Evolutionary conservation across 441 rosid genomes (phyloP).

Genomic region (Eutrema salsugineum): DNA sequence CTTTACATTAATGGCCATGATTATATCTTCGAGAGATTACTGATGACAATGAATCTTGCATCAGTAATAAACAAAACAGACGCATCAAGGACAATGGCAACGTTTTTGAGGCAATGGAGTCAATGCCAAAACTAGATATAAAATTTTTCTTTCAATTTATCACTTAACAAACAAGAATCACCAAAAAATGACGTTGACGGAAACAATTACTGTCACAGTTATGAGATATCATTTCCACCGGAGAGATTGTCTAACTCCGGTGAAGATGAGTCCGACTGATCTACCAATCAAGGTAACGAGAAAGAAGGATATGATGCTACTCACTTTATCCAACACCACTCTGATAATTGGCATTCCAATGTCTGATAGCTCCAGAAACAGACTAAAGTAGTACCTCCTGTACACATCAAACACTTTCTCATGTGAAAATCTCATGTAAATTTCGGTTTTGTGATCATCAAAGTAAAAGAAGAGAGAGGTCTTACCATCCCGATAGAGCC

Average conservation of each 20-base stretch:
- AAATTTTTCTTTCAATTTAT: slow-evolving; percentile 4
- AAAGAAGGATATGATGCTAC: slow-evolving; percentile 80
- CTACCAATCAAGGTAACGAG: slow-evolving; percentile 83
- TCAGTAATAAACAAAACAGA: not conserved
- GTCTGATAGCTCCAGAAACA: slow-evolving; percentile 84
- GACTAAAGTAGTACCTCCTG: slow-evolving; percentile 92
- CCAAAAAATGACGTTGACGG: not conserved
- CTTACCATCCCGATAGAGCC: slow-evolving; percentile 85
- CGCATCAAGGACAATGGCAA: not conserved
- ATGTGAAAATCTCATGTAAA: not conserved
- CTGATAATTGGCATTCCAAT: slow-evolving; percentile 73
- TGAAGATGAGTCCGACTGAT: slow-evolving; percentile 82
- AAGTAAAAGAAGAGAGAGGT: slow-evolving; percentile 31
- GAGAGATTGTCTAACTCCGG: slow-evolving; percentile 89
- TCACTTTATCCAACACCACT: slow-evolving; percentile 64
- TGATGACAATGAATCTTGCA: not conserved
- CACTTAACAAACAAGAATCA: slow-evolving; percentile 12
- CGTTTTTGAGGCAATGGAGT: not conserved
- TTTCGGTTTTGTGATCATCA: not conserved
- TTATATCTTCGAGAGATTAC: not conserved
- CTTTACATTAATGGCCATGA: not conserved
- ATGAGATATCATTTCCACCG: slow-evolving; percentile 63
- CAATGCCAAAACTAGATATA: not conserved
- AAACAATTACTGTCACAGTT: slow-evolving; percentile 19
- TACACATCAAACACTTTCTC: slow-evolving; percentile 8